Base-by-base conservation (phyloP, 805 yeast genomes). In the Kodamaea neixiangensis region DNA sequence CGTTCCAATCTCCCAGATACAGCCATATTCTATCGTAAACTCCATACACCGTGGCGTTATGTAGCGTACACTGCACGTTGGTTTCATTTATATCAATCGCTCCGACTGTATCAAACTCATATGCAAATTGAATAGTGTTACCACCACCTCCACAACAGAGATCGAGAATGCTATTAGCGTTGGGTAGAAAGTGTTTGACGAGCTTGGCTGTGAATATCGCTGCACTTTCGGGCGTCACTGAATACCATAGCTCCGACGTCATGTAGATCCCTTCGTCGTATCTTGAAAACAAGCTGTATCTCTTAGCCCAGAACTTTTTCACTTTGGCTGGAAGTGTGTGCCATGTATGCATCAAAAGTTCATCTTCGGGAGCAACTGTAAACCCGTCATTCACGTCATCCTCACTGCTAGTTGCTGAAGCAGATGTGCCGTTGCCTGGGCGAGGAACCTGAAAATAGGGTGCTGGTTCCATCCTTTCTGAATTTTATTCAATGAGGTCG, bases 61-160 rank as follows among this genome's bases (percentile, higher is more conserved):
- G 80, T 29, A 68, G 67, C 0, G 92, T 80, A 62, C 96, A 87
- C 50, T 76, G 71, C n/a, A 87, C 64, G 61, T 87, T 86, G 20
- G 76, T 77, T 31, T 75, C 68, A 48, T 82, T 83, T 37, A 71
- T 71, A 59, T 89, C 96, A 1, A 88, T 66, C 2, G 87, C 90
- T 33, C 81, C 78, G 1, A 83, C 86, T 20, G 61, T 58, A 1
- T 78, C 76, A 65, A 88, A 87, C 31, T 62, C 55, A 49, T 72
- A 60, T 44, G 92, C 88, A 64, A 91, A 80, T 58, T 89, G 96
- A 18, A 89, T 86, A 1, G 87, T 71, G 61, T 89, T 89, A 0
- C 96, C 96, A 1, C 96, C 97, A 1, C 91, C 96, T 0, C 97
- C 97, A 56, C 93, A 84, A 58, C 89, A 88, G 1, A 87, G 76